These are phyloP conservation scores for Alternaria burnsii DNA, from an alignment of 2,329 filamentous ascomycete genomes.

Conservation along the genomic window DNA sequence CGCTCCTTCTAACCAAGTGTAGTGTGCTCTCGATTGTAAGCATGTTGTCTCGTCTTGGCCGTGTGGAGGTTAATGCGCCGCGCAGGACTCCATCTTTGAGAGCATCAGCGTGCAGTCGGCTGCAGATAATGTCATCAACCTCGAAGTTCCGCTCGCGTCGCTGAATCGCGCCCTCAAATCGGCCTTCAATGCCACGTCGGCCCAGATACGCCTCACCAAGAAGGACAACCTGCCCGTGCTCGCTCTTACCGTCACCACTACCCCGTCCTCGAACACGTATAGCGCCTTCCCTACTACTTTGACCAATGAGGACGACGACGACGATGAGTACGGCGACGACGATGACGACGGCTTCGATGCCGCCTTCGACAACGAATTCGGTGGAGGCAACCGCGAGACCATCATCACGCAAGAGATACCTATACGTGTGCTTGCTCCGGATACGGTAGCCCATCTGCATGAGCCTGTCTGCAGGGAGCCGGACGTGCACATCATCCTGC, in stretches of 20 bases:
- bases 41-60: constrained; percentile 30
- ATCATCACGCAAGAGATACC: constrained; percentile 95
- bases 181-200: constrained; percentile 80
- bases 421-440: constrained; percentile 85
- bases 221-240: constrained; percentile 87
- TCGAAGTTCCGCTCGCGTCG: constrained; percentile 88
- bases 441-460: constrained; percentile 89
- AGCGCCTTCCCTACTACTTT: constrained; percentile 44
- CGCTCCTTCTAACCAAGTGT: constrained; percentile 27
- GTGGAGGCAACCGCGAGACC: constrained; percentile 77
- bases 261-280: constrained; percentile 62
- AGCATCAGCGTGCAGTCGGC: constrained; percentile 88
- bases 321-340: constrained; percentile 33
- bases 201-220: constrained; percentile 89
- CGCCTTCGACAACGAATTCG: constrained; percentile 35
- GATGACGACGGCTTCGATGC: constrained; percentile 41
- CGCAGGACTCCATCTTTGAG: constrained; percentile 85
- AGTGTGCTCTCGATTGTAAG: constrained; percentile 56
- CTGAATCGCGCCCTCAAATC: constrained; percentile 93
- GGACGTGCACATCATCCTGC: constrained; percentile 92
- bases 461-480: constrained; percentile 90
- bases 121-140: constrained; percentile 90
- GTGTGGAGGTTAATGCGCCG: constrained; percentile 22
- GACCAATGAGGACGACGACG: constrained; percentile 35
- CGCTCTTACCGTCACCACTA: constrained; percentile 87